Conservation (phyloP, 345 rosid genomes). For the Brassica cretica region DNA sequence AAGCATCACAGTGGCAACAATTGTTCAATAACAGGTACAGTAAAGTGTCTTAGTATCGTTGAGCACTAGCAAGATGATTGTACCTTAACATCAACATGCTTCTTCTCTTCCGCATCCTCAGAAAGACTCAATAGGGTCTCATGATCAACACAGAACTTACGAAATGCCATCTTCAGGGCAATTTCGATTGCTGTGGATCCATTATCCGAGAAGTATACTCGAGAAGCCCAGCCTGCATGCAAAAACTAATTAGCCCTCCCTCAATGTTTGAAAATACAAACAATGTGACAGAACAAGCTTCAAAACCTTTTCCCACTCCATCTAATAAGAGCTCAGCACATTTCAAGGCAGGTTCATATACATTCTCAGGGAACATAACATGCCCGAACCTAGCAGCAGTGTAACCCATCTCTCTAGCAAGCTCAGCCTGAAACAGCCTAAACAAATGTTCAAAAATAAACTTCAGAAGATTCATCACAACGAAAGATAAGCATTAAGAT, state of each 20-base stretch:
- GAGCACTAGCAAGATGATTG: constrained; percentile 17
- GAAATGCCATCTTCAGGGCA: constrained; percentile 96
- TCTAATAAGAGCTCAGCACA: constrained; percentile 88
- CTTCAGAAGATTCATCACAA: constrained; percentile 46
- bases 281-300: constrained; percentile 16
- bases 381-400: constrained; percentile 97
- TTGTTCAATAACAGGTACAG: constrained; percentile 6
- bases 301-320: constrained; percentile 87
- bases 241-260: constrained; percentile 21
- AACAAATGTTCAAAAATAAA: constrained; percentile 55
- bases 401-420: constrained; percentile 95
- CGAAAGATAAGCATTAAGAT: not conserved
- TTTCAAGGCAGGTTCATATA: constrained; percentile 85
- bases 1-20: not conserved
- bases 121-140: constrained; percentile 39
- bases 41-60: not conserved
- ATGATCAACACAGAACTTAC: constrained; percentile 69
- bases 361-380: constrained; percentile 99
- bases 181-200: constrained; percentile 96
- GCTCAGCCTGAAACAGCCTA: constrained; percentile 96
- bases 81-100: constrained; percentile 59
- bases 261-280: not conserved
- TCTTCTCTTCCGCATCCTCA: constrained; percentile 40
- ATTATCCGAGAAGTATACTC: constrained; percentile 83
- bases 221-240: constrained; percentile 90